These are phyloP conservation scores for Daedalea quercina DNA, from an alignment of 768 basidiomycete genomes.

Conservation along the genomic window DNA sequence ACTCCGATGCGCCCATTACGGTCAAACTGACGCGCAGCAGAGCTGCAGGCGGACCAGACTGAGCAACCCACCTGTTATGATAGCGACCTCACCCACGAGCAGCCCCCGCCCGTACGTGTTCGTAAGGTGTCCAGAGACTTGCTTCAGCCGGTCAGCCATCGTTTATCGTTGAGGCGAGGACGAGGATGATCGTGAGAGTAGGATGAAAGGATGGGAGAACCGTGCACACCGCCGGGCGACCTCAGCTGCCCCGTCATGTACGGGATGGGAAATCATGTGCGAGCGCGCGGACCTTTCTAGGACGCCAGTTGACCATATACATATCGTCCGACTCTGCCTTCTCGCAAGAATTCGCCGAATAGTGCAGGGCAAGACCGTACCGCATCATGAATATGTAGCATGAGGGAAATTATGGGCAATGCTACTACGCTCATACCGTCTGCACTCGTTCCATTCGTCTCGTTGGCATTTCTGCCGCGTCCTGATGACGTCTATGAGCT, in stretches of 20 bases:
- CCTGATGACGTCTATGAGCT: too few species aligned
- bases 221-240: not conserved
- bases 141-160: conserved; percentile 41
- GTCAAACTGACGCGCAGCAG: not conserved
- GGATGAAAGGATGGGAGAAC: not conserved
- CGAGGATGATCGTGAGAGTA: conserved; percentile 1
- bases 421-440: too few species aligned
- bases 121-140: conserved; percentile 65
- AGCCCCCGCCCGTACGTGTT: conserved; percentile 48
- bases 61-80: conserved; percentile 64
- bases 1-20: not conserved
- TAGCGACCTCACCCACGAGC: conserved; percentile 72
- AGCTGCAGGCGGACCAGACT: not conserved
- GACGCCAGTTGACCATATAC: too few species aligned
- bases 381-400: too few species aligned
- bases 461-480: too few species aligned
- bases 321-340: not conserved
- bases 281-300: not conserved
- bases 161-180: not conserved
- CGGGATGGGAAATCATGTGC: not conserved
- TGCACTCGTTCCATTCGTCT: too few species aligned
- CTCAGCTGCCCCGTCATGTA: not conserved
- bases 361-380: not conserved
- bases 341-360: not conserved
- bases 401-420: too few species aligned